Base-by-base conservation (phyloP, 768 basidiomycete species). In the Leccinum barrowsii region DNA sequence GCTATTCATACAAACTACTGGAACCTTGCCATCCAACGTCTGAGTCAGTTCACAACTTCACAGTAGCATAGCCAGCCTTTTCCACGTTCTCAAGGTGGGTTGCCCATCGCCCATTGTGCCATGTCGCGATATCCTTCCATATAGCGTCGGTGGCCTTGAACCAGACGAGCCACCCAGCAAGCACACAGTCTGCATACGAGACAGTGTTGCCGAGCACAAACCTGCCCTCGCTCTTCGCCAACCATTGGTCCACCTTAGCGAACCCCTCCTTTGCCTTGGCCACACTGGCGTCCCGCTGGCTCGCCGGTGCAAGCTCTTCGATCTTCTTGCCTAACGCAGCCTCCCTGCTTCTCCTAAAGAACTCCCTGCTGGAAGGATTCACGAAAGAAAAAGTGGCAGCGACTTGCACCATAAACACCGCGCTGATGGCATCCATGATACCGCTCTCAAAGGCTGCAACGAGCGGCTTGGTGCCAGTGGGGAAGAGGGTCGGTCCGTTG, bases 81-180 rank as follows among this genome's bases (percentile, higher is more conserved):
- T 72, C 63, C 37, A 79, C 60, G n/a, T 60, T 58, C n/a, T 66
- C 62, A 47, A 75, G 32, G 40, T 76, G 64, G 26, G 62, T 68
- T 11, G 60, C 73, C 79, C 80, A 80, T 35, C 70, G 61, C 17
- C 78, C 78, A 7, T 61, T 65, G 52, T 81, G 66, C 75, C 76
- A 78, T 4, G 59, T 61, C 44, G 65, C 57, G 5, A 77, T 56
- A 7, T 70, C 68, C 37, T 64, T 62, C 78, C 77, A 79, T 51
- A 63, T 68, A 3, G 62, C 73, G 8, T 70, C 47, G 2, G 67
- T 63, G 7, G 55, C 17, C 61, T 65, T 74, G 52, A 73, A 63
- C 76, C 78, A 80, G 19, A 60, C 60, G 50, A 80, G 44, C 62
- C 66, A 70, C 1, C 61, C 71, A 2, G 65, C 78, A 5, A 78